These are phyloP conservation scores for Barnettozyma californica DNA, from an alignment of 805 yeast species.

Conservation along the genomic window DNA sequence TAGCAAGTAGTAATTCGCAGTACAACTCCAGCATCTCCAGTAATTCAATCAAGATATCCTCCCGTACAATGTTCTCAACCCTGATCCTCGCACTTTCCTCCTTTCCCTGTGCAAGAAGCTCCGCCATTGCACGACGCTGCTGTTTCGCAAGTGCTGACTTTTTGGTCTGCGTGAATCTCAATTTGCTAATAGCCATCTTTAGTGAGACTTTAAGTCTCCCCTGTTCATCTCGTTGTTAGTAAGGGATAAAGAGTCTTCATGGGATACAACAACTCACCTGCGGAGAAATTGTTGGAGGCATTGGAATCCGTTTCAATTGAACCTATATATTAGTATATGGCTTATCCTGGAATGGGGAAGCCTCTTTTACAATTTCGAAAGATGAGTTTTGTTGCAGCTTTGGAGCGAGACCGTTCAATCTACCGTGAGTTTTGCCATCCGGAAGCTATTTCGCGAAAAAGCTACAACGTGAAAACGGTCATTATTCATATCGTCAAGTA, in stretches of 20 bases:
- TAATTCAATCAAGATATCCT: conserved; percentile 74
- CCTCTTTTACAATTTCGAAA: too few relatives aligned
- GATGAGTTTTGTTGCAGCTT: too few relatives aligned
- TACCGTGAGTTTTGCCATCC: too few relatives aligned
- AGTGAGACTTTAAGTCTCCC: conserved; percentile 28
- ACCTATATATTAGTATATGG: neutral
- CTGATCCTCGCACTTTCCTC: conserved; percentile 79
- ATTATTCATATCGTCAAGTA: conserved; percentile 38
- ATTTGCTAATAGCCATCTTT: conserved; percentile 66
- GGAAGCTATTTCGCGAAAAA: neutral
- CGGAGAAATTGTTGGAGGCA: conserved; percentile 26
- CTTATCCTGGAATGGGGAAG: too few relatives aligned
- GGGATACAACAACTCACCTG: conserved; percentile 20
- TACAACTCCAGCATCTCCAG: conserved; percentile 76
- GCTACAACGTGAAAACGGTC: neutral
- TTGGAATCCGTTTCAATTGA: conserved; percentile 2
- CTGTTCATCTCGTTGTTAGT: conserved; percentile 8
- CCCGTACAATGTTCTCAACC: conserved; percentile 78
- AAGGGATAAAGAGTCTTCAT: neutral
- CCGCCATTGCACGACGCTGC: conserved; percentile 63
- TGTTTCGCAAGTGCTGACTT: conserved; percentile 70
- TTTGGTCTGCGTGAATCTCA: conserved; percentile 65
- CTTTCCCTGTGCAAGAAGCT: conserved; percentile 60
- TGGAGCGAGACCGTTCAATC: too few relatives aligned
- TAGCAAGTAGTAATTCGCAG: conserved; percentile 74